A percentile compares a stretch with the other conserved stretches of the same genome.
Conservation (phyloP, 768 basidiomycete genomes). For the Auriscalpium microsporum region DNA sequence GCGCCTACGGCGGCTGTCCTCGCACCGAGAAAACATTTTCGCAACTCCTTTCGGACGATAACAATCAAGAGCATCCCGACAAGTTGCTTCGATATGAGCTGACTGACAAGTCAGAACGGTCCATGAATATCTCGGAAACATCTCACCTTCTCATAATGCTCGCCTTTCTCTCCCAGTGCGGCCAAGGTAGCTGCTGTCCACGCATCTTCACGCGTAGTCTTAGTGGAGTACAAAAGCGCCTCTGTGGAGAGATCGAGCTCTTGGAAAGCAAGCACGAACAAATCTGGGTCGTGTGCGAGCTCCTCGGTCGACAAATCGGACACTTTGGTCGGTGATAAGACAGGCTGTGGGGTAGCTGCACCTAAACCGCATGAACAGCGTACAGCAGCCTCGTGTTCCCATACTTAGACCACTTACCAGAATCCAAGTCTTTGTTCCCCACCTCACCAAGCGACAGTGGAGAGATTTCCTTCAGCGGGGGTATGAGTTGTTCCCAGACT, state of each 20-base stretch:
- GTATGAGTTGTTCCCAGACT: slow-evolving; percentile 11
- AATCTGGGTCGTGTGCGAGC: slow-evolving; percentile 42
- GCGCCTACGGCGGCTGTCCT: slow-evolving; percentile 49
- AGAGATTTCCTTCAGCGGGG: slow-evolving; percentile 18
- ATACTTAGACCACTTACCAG: background rate
- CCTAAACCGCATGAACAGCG: no score
- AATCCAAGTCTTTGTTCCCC: background rate
- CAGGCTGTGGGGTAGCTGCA: no score
- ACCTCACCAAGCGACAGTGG: slow-evolving; percentile 17
- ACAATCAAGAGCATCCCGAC: slow-evolving; percentile 77
- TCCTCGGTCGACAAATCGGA: background rate
- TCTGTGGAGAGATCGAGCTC: slow-evolving; percentile 75
- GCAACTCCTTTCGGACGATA: slow-evolving; percentile 48
- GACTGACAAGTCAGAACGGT: background rate
- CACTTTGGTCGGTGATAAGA: no score
- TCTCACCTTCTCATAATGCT: slow-evolving; percentile 57
- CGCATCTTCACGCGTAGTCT: slow-evolving; percentile 55
- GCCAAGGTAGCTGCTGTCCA: slow-evolving; percentile 64
- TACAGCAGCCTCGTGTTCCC: no score
- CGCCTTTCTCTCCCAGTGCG: slow-evolving; percentile 58
- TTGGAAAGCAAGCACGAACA: slow-evolving; percentile 73
- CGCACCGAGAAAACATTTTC: slow-evolving; percentile 44
- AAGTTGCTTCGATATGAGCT: slow-evolving; percentile 72
- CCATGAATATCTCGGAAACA: no score
- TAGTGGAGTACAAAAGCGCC: slow-evolving; percentile 63